These are phyloP conservation scores for Kluyveromyces aestuarii DNA, from an alignment of 805 yeast species.

Conservation along the genomic window DNA sequence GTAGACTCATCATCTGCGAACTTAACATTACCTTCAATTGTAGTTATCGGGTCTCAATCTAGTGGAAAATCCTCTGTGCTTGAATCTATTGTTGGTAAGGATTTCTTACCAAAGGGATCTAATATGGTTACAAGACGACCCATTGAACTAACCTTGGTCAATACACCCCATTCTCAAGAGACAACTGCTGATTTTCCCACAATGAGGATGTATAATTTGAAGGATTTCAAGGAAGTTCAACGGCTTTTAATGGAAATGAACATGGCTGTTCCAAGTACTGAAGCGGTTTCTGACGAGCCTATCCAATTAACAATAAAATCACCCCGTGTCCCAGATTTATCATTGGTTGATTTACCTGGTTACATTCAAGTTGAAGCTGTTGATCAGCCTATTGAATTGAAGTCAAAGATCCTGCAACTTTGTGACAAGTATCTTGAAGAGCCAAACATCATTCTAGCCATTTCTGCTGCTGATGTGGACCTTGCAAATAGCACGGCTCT, in stretches of 20 bases:
- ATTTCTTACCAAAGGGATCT: constrained; percentile 91
- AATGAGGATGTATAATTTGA: constrained; percentile 66
- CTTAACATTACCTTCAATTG: constrained; percentile 84
- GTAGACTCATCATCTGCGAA: constrained; percentile 68
- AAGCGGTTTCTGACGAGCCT: constrained; percentile 88
- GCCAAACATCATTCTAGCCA: constrained; percentile 92
- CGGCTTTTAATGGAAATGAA: constrained; percentile 79
- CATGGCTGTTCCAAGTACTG: constrained; percentile 80
- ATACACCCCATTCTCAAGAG: constrained; percentile 71
- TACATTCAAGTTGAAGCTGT: constrained; percentile 95
- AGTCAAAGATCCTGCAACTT: constrained; percentile 64
- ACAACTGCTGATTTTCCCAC: constrained; percentile 94
- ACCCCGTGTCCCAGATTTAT: constrained; percentile 83
- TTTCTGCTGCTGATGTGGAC: constrained; percentile 97
- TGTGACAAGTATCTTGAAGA: constrained; percentile 81
- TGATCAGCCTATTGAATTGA: constrained; percentile 84
- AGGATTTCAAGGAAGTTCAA: constrained; percentile 85
- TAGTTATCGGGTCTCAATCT: constrained; percentile 94
- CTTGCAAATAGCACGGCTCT: constrained; percentile 92
- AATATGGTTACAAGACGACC: constrained; percentile 99
- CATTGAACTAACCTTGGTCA: constrained; percentile 84
- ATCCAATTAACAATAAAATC: constrained; percentile 87
- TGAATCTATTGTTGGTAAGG: constrained; percentile 96
- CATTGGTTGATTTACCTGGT: constrained; percentile 94
- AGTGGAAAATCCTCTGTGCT: constrained; percentile 95